Evolutionary conservation across 2,329 filamentous ascomycete genomes (phyloP).

Genomic region (Venturia oleaginea): DNA sequence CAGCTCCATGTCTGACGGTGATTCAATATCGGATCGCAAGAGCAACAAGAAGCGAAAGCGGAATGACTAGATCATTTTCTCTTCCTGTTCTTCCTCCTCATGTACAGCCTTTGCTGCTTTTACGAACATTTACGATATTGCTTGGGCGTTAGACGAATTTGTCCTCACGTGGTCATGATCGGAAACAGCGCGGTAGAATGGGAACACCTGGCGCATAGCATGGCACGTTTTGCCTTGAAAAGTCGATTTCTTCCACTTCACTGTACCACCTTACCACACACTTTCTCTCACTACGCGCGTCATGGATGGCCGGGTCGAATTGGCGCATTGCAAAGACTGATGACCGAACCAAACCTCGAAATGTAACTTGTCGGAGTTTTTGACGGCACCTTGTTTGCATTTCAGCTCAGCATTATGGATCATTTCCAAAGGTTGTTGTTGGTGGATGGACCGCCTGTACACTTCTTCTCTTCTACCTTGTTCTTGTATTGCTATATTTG

Average conservation of each 20-base stretch:
- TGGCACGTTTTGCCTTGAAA: background rate
- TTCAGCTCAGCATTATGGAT: slow-evolving; percentile 2
- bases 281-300: slow-evolving; percentile 5
- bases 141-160: background rate
- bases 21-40: slow-evolving; percentile 32
- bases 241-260: slow-evolving; percentile 6
- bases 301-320: background rate
- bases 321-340: background rate
- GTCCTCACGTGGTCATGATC: slow-evolving; percentile 10
- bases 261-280: slow-evolving; percentile 9
- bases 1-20: slow-evolving; percentile 27
- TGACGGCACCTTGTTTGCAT: background rate
- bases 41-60: slow-evolving; percentile 72
- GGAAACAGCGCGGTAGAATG: background rate
- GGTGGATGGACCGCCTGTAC: background rate
- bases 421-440: background rate
- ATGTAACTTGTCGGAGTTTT: background rate
- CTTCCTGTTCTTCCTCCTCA: slow-evolving; percentile 20
- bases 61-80: slow-evolving; percentile 30
- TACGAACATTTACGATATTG: slow-evolving; percentile 12
- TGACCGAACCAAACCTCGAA: background rate
- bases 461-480: slow-evolving; percentile 4
- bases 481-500: slow-evolving; percentile 6
- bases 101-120: slow-evolving; percentile 13
- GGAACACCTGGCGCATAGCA: background rate